phyloP scores from a whole-genome alignment of 768 basidiomycete genomes.

The Calocybe gangraenosa region DNA sequence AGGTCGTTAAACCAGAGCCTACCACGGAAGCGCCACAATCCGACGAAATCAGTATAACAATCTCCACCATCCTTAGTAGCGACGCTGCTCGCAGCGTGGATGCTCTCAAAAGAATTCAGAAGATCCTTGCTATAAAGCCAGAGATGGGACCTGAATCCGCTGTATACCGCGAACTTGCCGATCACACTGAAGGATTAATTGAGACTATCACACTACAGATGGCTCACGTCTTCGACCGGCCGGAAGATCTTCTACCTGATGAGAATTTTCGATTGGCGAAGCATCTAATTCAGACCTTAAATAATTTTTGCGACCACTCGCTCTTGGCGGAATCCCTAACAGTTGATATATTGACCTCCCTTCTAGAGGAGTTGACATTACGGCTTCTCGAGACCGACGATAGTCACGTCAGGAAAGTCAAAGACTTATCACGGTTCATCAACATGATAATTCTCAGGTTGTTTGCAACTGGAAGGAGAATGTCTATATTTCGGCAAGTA shows the following conservation, averaged over 20 bases:
- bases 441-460: conserved; percentile 96
- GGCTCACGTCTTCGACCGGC: conserved; percentile 86
- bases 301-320: conserved; percentile 89
- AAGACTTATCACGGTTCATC: conserved; percentile 93
- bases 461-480: conserved; percentile 86
- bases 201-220: conserved; percentile 90
- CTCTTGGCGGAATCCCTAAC: conserved; percentile 85
- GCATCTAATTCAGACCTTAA: conserved; percentile 94
- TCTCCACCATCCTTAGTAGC: conserved; percentile 85
- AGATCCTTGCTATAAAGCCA: conserved; percentile 72
- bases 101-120: conserved; percentile 89
- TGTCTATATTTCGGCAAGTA: conserved; percentile 85
- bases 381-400: conserved; percentile 94
- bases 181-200: conserved; percentile 78
- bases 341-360: conserved; percentile 75
- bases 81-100: conserved; percentile 87
- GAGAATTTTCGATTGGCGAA: conserved; percentile 93
- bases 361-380: conserved; percentile 90
- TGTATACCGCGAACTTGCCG: conserved; percentile 73
- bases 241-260: conserved; percentile 65
- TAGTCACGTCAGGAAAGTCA: conserved; percentile 74
- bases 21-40: conserved; percentile 27
- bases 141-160: conserved; percentile 66
- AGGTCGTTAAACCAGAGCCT: conserved; percentile 21
- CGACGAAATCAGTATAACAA: conserved; percentile 73